Evolutionary conservation across 2,329 filamentous ascomycete species (phyloP).

Genomic region (Aspergillus proliferans): DNA sequence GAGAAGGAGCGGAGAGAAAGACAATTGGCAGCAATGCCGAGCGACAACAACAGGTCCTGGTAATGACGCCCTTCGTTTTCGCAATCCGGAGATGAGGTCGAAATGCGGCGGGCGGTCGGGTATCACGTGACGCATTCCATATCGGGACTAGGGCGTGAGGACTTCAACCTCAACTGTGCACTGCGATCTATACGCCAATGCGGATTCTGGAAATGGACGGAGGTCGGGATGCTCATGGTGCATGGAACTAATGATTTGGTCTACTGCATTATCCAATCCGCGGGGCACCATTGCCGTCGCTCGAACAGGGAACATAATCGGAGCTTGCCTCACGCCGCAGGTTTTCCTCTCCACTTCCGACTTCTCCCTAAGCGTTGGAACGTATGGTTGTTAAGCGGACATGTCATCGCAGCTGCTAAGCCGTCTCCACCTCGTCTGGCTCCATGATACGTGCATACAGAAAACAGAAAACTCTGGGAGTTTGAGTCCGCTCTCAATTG

Average conservation of each 20-base stretch:
- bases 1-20: constrained; percentile 25
- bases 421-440: background rate
- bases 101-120: background rate
- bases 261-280: background rate
- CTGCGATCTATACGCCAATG: background rate
- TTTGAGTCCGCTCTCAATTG: background rate
- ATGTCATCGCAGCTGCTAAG: background rate
- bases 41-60: constrained; percentile 3
- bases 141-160: background rate
- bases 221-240: background rate
- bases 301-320: background rate
- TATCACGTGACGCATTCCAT: background rate
- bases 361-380: background rate
- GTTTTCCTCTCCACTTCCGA: background rate
- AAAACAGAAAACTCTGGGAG: background rate
- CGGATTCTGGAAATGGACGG: background rate
- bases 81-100: background rate
- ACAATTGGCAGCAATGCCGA: constrained; percentile 27
- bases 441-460: background rate
- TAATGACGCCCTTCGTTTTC: background rate
- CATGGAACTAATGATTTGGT: background rate
- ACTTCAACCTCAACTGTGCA: background rate
- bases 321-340: background rate
- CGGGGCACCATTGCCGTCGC: no score
- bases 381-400: background rate